Conservation (phyloP, 1,284 basidiomycete genomes). For the Rhodotorula sp. region DNA sequence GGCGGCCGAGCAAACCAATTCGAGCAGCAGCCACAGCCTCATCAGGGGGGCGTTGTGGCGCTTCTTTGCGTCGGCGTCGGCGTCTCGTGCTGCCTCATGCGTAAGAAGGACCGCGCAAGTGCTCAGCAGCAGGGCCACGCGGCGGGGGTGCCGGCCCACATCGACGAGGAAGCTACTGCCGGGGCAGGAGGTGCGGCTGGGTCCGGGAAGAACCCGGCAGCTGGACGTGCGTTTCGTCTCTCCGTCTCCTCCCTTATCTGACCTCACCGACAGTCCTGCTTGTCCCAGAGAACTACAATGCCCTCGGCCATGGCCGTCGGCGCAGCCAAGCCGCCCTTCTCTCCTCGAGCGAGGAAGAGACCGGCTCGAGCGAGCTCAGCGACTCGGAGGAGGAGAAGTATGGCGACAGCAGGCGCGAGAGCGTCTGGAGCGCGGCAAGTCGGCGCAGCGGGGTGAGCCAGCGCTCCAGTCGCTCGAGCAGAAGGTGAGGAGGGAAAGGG, state of each 20-base stretch:
- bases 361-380: neutral
- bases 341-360: neutral
- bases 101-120: neutral
- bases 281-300: neutral
- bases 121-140: neutral
- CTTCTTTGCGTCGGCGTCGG: slow-evolving; percentile 2
- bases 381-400: slow-evolving; percentile 2
- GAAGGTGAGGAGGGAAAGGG: neutral
- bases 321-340: neutral
- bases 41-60: neutral
- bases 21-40: neutral
- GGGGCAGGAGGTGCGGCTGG: neutral
- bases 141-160: neutral
- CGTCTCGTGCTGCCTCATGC: slow-evolving; percentile 1
- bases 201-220: neutral
- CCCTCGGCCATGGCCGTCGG: neutral
- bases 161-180: neutral
- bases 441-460: neutral
- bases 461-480: neutral
- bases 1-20: neutral
- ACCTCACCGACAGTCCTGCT: no score
- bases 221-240: neutral
- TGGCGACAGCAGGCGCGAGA: neutral
- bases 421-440: neutral
- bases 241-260: neutral